Evolutionary conservation across 331 rosid species (phyloP), one percentile per base, ranked within the genome.

Genomic region (Rosa hybrid): DNA sequence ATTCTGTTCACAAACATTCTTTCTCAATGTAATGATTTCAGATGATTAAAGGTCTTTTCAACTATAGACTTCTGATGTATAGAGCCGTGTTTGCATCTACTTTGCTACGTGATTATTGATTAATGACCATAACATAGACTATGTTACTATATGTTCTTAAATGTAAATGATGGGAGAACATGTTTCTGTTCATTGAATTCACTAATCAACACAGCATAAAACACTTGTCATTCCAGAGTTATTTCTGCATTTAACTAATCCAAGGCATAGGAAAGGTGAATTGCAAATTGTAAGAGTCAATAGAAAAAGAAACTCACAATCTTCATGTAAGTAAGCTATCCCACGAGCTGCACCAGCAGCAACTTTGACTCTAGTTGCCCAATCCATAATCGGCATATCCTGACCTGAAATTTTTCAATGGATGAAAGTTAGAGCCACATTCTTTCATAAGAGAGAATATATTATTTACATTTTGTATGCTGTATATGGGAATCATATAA

Each of bases 321-420:
- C 99, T 89, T 96, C 98, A 62, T 96, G 99, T 27, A 96, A 87
- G 87, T 96, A 93, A 68, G 99, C 98, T 73, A 96, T 86, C 86
- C 99, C 99, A 17, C 95, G 97, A 82, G 99, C 97, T 77, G 98
- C 89, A 79, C 99, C 99, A 75, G 92, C 94, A 23, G 97, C 99
- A 86, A 92, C 95, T 85, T 81, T 94, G 72, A 90, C 90, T 87
- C 99, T 90, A 62, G 92, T 90, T 70, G 89, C 87, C 98, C 98
- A 96, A 87, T 86, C 89, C 84, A 93, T 73, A 74, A 96, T 84
- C 4, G 94, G 90, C 80, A 77, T 80, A 59, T 77, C 90, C 65
- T 81, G 90, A 42, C 56, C 98, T 96, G 83, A 76, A 88, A 9
- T 42, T 78, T 77, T 65, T 68, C 41, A 50, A 78, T 30, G 63